Percentiles rank a stretch among this genome's conserved stretches.
phyloP scores from a whole-genome alignment of 129 eudicot species.

The Flaveria sonorensis region DNA sequence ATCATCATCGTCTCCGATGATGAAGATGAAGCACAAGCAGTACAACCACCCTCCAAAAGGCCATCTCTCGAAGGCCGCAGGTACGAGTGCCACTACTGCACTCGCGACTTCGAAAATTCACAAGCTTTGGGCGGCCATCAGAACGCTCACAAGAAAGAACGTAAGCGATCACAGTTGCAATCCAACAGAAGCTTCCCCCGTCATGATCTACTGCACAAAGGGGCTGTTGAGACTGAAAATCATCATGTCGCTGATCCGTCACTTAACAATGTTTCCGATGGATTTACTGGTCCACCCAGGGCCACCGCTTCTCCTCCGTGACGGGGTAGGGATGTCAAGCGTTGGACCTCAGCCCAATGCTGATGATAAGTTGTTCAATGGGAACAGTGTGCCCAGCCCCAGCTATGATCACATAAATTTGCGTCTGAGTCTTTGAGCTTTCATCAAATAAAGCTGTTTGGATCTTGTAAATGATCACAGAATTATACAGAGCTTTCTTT shows the following conservation, averaged over 20 bases:
- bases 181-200: constrained; percentile 54
- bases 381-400: constrained; percentile 15
- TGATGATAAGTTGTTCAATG: constrained; percentile 11
- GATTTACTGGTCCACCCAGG: constrained; percentile 21
- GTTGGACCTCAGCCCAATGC: not conserved
- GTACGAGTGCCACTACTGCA: constrained; percentile 83
- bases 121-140: constrained; percentile 94
- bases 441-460: not conserved
- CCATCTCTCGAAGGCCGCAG: constrained; percentile 47
- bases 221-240: too few species aligned
- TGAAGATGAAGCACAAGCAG: too few species aligned
- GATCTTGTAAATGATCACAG: not conserved
- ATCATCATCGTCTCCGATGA: constrained; percentile 52
- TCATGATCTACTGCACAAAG: too few species aligned
- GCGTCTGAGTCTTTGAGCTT: constrained; percentile 50
- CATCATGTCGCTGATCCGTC: not conserved
- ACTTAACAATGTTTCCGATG: not conserved
- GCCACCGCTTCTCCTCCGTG: not conserved
- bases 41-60: constrained; percentile 39
- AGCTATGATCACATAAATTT: constrained; percentile 53
- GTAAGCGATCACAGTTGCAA: constrained; percentile 68
- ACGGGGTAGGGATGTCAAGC: constrained; percentile 43
- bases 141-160: constrained; percentile 83
- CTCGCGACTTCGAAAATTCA: constrained; percentile 78
- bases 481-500: not conserved